Evolutionary conservation across 2,329 filamentous ascomycete genomes (phyloP), one percentile per base, ranked within the genome.

Genomic region (Apiospora aurea): DNA sequence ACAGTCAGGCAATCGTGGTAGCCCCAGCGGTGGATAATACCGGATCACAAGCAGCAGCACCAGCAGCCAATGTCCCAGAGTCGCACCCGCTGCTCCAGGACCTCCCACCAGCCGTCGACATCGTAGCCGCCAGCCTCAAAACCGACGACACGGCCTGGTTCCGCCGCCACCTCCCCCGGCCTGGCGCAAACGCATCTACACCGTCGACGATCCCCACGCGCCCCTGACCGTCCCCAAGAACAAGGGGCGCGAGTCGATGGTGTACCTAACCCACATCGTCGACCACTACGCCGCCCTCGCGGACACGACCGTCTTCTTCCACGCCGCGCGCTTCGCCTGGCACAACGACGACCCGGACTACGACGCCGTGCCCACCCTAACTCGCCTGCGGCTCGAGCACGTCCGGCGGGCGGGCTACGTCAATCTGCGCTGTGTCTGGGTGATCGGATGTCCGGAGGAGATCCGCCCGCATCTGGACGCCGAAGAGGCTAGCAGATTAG

Each of bases 201-300:
- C 88, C 38, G 87, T 87, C 69, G 84, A 90, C 75, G 83, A 88
- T 74, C 79, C 83, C 44, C 74, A 73, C 3, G 85, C 72, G 46
- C 38, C 71, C 2, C 75, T 79, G 2, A 72, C 76, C 51, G 76
- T 78, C 2, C 77, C 78, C 21, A 44, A 72, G 38, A 75, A 77
- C 72, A 77, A 77, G 78, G 90, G 89, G 61, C 85, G 89, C 76
- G 90, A 92, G 79, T 87, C 88, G 34, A 90, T 91, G 85, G 83
- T 85, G 16, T 91, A 91, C 78, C 82, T 91, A 67, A 88, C 87
- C 61, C 91, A 89, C 80, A 87, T 91, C 74, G 87, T 91, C 77
- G 87, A 91, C 76, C 83, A 90, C 78, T 91, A 91, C 80, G 83
- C 89, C 69, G 75, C 83, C n/a, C 83, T 91, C 1, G 86, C 88